A percentile compares a stretch with the other conserved stretches of the same genome.
Evolutionary conservation across 2,329 filamentous ascomycete species (phyloP).

Genomic region (Dactylellina drechsleri): DNA sequence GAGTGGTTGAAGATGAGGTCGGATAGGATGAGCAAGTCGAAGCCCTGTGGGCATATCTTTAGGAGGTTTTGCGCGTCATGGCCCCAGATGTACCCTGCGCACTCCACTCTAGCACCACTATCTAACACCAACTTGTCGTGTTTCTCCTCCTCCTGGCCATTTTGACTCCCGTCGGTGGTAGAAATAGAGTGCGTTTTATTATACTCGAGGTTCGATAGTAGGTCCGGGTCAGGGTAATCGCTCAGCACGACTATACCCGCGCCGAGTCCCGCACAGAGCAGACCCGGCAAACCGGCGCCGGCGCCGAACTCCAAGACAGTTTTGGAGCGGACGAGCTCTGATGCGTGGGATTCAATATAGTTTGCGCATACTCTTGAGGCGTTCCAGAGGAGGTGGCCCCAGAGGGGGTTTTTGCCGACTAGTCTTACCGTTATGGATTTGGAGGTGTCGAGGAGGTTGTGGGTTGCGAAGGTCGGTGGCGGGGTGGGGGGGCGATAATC

Average conservation of each 20-base stretch:
- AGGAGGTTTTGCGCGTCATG: constrained; percentile 70
- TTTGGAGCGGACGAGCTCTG: constrained; percentile 70
- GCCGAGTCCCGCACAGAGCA: constrained; percentile 78
- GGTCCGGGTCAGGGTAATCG: constrained; percentile 70
- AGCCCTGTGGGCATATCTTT: constrained; percentile 68
- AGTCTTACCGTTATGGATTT: constrained; percentile 75
- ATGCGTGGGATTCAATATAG: constrained; percentile 78
- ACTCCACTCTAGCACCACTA: constrained; percentile 64
- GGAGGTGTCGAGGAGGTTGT: constrained; percentile 72
- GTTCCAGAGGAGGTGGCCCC: constrained; percentile 93
- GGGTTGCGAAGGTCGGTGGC: constrained; percentile 76
- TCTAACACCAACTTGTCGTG: constrained; percentile 55
- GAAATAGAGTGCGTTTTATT: constrained; percentile 73
- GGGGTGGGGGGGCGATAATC: constrained; percentile 83
- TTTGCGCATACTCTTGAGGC: constrained; percentile 80
- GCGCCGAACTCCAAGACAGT: constrained; percentile 90
- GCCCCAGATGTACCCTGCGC: constrained; percentile 86
- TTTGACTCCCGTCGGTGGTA: constrained; percentile 5
- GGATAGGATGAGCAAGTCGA: constrained; percentile 85
- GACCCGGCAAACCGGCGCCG: constrained; percentile 82
- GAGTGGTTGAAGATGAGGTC: constrained; percentile 92
- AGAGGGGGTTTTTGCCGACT: constrained; percentile 86
- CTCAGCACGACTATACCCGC: constrained; percentile 66
- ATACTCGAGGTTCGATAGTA: constrained; percentile 80
- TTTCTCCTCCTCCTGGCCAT: background rate